phyloP scores from a whole-genome alignment of 1,139 yeast genomes.

The Blastobotrys apis region DNA sequence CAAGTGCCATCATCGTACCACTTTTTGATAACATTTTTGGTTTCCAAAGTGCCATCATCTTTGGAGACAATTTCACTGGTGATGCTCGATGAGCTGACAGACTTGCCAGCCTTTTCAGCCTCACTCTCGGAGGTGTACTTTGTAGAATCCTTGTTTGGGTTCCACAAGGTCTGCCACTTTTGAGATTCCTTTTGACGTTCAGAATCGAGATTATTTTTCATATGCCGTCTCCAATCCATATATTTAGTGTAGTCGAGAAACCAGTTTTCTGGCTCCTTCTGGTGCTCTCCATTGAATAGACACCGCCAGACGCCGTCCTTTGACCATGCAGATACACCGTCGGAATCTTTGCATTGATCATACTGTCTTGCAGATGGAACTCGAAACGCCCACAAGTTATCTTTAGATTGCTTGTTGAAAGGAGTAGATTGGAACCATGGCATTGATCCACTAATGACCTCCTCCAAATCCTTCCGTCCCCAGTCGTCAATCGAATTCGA shows the following conservation, averaged over 20 bases:
- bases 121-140: constrained; percentile 24
- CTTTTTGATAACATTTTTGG: constrained; percentile 49
- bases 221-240: constrained; percentile 61
- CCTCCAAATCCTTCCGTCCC: constrained; percentile 17
- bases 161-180: constrained; percentile 13
- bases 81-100: constrained; percentile 49
- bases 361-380: constrained; percentile 61
- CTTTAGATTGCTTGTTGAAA: constrained; percentile 6
- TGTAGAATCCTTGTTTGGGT: background rate
- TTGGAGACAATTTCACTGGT: constrained; percentile 42
- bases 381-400: constrained; percentile 45
- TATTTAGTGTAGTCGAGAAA: constrained; percentile 63
- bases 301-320: constrained; percentile 80
- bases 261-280: constrained; percentile 32
- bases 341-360: constrained; percentile 54
- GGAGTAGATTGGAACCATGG: constrained; percentile 14
- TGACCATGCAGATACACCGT: constrained; percentile 79
- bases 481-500: constrained; percentile 16
- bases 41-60: constrained; percentile 54
- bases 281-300: constrained; percentile 54
- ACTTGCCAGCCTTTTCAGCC: constrained; percentile 32
- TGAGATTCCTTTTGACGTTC: constrained; percentile 26
- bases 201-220: constrained; percentile 44
- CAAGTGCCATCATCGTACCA: constrained; percentile 64
- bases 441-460: constrained; percentile 12